Base-by-base conservation (phyloP, 306 rosid genomes). In the Quercus suber region DNA sequence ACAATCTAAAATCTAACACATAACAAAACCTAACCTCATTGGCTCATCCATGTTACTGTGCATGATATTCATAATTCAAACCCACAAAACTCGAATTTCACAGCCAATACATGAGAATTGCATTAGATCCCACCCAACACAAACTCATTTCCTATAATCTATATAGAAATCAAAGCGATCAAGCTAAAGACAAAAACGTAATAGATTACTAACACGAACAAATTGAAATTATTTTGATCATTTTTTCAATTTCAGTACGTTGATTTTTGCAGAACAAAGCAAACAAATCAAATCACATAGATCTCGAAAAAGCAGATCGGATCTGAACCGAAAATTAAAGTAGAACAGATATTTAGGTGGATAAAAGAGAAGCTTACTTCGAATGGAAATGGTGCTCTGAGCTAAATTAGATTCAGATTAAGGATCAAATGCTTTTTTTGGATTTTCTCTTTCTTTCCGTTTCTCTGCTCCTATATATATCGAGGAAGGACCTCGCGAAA, bases 311-410 rank as follows among this genome's bases (percentile, higher is more conserved):
- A 59, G 28, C 33, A 3, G 33, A 23, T 59, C 30, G 10, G 65
- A 59, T 20, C 33, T 12, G 33, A 59, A 23, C 33, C 65, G 25
- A 21, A 59, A 59, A 59, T 7, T 6, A 20, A 57, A 57, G 33
- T 63, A 51, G 51, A 65, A 60, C 28, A 51, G 4, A 37, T 55
- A 78, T 80, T 73, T 69, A 84, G 70, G 20, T 9, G 80, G 51
- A 52, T 59, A 25, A 28, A 37, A 69, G 28, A 59, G 65, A 13
- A 59, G 30, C 33, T 59, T 59, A 59, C 65, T 28, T 31, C 49
- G 5, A 65, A 6, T 23, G 60, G 43, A 31, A 73, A 63, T 31
- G 64, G 3, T 37, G 64, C 12, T 27, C 51, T 12, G 17, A 15
- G 21, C 78, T 35, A 56, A 31, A 18, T n/a, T 6, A 59, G 80